Evolutionary conservation across 176 grass and related monocot genomes (phyloP), one percentile per base, ranked within the genome.

Genomic region (Echinochloa phyllopogon): DNA sequence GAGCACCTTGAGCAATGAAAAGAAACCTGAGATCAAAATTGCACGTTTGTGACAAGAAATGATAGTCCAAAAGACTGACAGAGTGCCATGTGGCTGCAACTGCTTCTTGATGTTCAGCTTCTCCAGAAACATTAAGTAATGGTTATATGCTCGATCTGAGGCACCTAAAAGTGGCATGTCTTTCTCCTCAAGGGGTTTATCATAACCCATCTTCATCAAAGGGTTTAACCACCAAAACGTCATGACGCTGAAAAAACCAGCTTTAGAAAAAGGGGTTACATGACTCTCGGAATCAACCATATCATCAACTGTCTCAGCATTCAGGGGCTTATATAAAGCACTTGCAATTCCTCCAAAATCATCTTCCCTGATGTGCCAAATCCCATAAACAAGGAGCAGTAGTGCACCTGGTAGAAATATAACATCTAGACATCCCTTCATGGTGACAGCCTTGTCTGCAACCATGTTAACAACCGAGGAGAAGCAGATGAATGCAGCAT

Each of bases 161-260:
- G 50, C 25, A 33, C 81, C 83, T 65, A 98, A 70, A 37, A 78
- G 65, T 25, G 96, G 93, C 85, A 98, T 89, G 20, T 95, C 96
- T 85, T 87, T 90, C 50, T 92, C 96, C 82, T 98, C 96, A 10
- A 98, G 84, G 38, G 91, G 96, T 27, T 92, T 98, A 61, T 87
- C 68, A 41, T 90, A 90, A 33, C 96, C 96, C 80, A 81, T 89
- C 85, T 90, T 95, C 89, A 98, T 94, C 84, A 98, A 83, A 43
- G 83, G 76, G 45, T 95, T 98, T 65, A 98, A 47, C 93, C 96
- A 98, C 93, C 93, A 94, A 77, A 98, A 98, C 20, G 93, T 83
- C 91, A 98, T 92, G 48, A 74, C 51, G 56, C 89, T 95, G 62
- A 95, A 85, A 76, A 89, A 83, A 1, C 89, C 87, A 77, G 93